Base-by-base conservation (phyloP, 495 filamentous ascomycete species). In the Lindgomyces ingoldianus region DNA sequence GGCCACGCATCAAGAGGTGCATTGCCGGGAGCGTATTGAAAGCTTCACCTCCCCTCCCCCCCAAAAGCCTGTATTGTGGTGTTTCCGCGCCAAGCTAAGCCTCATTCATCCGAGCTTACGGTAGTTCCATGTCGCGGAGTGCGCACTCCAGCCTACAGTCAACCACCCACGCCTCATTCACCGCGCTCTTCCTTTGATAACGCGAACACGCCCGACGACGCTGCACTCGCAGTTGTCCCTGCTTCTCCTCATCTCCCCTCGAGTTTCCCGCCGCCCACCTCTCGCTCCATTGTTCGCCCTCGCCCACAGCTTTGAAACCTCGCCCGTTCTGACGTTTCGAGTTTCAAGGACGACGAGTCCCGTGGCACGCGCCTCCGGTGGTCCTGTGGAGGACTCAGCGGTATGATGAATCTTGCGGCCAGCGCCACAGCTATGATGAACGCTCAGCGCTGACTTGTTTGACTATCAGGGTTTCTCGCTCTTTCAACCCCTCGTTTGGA, bases 401-500 rank as follows among this genome's bases (percentile, higher is more conserved):
- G 68, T 70, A 67, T 46, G 59, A 60, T 55, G 21, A 44, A 24
- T 57, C 63, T 57, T 45, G 22, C 26, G 33, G 6, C 12, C 51
- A 25, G 22, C 45, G 33, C 60, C 59, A 50, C 52, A 47, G 47
- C 24, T n/a, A 19, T 36, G 24, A 49, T 62, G 36, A 50, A 21
- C 25, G 62, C 22, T 8, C n/a, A 36, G 19, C 19, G 42, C 62
- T 70, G 58, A 70, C 61, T 46, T 65, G 50, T 48, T 46, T 46
- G 51, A 18, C 53, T 54, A 24, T 30, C 52, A 62, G 57, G 57
- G 62, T 11, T 53, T 52, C 45, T 41, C 57, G 33, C 62, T 57
- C 53, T 33, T 49, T 55, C 49, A 54, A 54, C 67, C 67, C 62
- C 67, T 65, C 67, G 57, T 65, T 70, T 70, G 62, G 67, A 70